A percentile compares a stretch with the other conserved stretches of the same genome.
These are phyloP conservation scores for Rhipidocladum racemiflorum DNA, from an alignment of 176 grass and related monocot species.

Conservation along the genomic window DNA sequence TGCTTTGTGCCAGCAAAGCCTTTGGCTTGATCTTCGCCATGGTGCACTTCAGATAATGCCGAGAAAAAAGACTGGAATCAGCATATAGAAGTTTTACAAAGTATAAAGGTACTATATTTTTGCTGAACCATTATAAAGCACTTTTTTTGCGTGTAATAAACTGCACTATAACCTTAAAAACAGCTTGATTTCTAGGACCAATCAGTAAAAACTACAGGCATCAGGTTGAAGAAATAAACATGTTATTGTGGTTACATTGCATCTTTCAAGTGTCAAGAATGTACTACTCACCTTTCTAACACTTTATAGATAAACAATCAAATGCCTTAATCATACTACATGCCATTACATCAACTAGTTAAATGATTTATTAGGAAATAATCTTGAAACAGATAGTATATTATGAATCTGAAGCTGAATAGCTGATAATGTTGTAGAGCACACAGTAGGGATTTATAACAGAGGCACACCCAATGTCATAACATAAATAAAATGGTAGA, in stretches of 20 bases:
- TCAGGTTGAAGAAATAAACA: slow-evolving; percentile 8
- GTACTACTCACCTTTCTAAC: background rate
- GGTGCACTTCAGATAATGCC: background rate
- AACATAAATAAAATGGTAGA: background rate
- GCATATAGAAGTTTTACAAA: background rate
- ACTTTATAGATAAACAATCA: background rate
- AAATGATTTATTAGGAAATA: background rate
- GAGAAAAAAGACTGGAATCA: background rate
- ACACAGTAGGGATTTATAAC: background rate
- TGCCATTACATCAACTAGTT: background rate
- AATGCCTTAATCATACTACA: background rate
- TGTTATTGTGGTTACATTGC: background rate
- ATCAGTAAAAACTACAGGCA: background rate
- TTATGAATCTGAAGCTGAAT: background rate
- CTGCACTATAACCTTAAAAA: background rate
- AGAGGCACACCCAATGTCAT: background rate
- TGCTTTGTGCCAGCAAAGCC: slow-evolving; percentile 67
- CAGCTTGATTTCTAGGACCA: background rate
- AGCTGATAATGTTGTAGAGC: background rate
- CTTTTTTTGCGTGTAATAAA: background rate
- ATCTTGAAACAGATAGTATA: background rate
- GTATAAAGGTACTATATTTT: background rate
- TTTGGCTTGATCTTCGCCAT: slow-evolving; percentile 84
- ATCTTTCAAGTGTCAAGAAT: background rate
- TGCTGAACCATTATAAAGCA: background rate